A percentile compares a stretch with the other conserved stretches of the same genome.
Conservation (phyloP, 805 yeast genomes). For the Ogataea pini region DNA sequence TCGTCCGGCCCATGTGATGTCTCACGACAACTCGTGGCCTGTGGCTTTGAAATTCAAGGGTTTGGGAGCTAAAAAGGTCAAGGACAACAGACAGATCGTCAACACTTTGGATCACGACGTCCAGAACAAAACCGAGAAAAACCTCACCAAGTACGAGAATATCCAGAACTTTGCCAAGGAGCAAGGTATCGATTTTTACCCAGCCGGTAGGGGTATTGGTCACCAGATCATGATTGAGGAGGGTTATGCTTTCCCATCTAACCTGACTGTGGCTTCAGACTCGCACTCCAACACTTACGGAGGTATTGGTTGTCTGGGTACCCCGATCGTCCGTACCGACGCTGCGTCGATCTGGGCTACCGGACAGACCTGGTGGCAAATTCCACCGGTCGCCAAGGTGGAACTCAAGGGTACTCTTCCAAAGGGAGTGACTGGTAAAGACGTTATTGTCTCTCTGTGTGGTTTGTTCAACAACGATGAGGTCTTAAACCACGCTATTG, state of each 20-base stretch:
- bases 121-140: conserved; percentile 88
- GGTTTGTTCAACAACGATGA: conserved; percentile 92
- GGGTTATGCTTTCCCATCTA: conserved; percentile 95
- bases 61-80: conserved; percentile 81
- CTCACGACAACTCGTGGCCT: conserved; percentile 99
- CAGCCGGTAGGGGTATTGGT: conserved; percentile 99
- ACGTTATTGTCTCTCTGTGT: conserved; percentile 93
- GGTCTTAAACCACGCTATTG: conserved; percentile 91
- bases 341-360: conserved; percentile 99
- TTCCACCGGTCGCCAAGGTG: conserved; percentile 96
- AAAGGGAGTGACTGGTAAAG: conserved; percentile 90
- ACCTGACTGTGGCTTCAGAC: conserved; percentile 93
- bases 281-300: conserved; percentile 98
- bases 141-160: conserved; percentile 81
- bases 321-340: conserved; percentile 97
- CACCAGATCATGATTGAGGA: conserved; percentile 99
- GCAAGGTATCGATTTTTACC: conserved; percentile 94
- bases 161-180: conserved; percentile 86
- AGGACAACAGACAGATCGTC: conserved; percentile 87
- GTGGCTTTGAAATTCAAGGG: conserved; percentile 96
- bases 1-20: conserved; percentile 96
- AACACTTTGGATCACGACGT: conserved; percentile 98
- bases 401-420: conserved; percentile 82
- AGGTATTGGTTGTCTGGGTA: conserved; percentile 93
- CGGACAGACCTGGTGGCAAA: conserved; percentile 99